Conservation (phyloP, 352 stramenopile genomes). For the Lagenidium sp. region DNA sequence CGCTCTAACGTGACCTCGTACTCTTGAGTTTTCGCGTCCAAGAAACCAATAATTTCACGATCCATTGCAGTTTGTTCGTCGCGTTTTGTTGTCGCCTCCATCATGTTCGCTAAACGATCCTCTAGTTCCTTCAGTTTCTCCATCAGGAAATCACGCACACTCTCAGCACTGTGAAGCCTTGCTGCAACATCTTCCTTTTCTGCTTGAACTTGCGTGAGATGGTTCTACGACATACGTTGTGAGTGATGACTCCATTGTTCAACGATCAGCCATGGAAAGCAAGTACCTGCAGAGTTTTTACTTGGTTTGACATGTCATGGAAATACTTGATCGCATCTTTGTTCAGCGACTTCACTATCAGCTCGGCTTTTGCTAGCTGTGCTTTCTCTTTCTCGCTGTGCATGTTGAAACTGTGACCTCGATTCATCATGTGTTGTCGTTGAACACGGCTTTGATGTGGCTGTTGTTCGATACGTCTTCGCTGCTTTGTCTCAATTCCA, state of each 20-base stretch:
- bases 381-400: slow-evolving; percentile 7
- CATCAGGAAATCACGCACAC: slow-evolving; percentile 79
- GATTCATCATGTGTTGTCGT: slow-evolving; percentile 7
- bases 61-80: slow-evolving; percentile 61
- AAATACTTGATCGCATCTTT: slow-evolving; percentile 82
- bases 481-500: slow-evolving; percentile 22
- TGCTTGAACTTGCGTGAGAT: slow-evolving; percentile 53
- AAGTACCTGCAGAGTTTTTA: slow-evolving; percentile 61
- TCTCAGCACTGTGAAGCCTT: slow-evolving; percentile 62
- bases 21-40: slow-evolving; percentile 72
- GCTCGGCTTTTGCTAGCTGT: slow-evolving; percentile 65
- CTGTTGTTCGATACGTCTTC: neutral
- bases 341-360: slow-evolving; percentile 74
- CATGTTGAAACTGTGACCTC: neutral
- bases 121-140: slow-evolving; percentile 76
- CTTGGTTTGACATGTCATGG: slow-evolving; percentile 67
- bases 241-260: neutral
- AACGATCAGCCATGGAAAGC: neutral
- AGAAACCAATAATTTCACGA: slow-evolving; percentile 77
- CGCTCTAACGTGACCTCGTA: slow-evolving; percentile 53
- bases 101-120: slow-evolving; percentile 41
- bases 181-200: slow-evolving; percentile 74
- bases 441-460: slow-evolving; percentile 9
- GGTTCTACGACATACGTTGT: too few species aligned
- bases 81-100: slow-evolving; percentile 44